Conservation (phyloP, 176 grass and related monocot species). For the Melocanna baccifera region DNA sequence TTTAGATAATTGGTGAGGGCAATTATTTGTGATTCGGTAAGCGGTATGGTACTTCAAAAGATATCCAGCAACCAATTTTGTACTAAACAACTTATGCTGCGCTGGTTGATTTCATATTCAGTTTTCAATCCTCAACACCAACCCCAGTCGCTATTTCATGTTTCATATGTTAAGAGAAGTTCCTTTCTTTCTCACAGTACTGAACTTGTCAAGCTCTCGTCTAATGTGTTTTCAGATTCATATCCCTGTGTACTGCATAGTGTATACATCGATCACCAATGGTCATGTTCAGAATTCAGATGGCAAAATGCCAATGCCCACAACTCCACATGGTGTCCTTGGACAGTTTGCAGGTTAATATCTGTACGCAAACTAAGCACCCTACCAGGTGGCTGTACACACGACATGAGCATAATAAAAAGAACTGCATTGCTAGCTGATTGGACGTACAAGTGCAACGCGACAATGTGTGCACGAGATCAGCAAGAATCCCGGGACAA, state of each 20-base stretch:
- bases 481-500: conserved; percentile 22
- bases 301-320: background rate
- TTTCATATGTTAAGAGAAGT: background rate
- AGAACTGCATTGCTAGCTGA: too few species aligned
- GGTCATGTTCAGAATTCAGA: background rate
- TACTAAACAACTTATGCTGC: background rate
- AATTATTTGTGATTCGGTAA: background rate
- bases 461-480: background rate
- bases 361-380: background rate
- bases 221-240: background rate
- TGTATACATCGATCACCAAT: background rate
- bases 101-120: conserved; percentile 3
- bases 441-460: too few species aligned
- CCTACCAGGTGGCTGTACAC: background rate
- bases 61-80: background rate
- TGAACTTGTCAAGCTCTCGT: background rate
- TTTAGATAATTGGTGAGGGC: too few species aligned
- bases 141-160: background rate
- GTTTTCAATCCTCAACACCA: background rate
- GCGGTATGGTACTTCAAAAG: background rate
- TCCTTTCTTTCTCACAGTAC: background rate
- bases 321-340: background rate
- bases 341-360: background rate
- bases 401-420: background rate
- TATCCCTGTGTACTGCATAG: background rate